Conservation (phyloP, 306 rosid species). For the Pterocarpus macrocarpus region DNA sequence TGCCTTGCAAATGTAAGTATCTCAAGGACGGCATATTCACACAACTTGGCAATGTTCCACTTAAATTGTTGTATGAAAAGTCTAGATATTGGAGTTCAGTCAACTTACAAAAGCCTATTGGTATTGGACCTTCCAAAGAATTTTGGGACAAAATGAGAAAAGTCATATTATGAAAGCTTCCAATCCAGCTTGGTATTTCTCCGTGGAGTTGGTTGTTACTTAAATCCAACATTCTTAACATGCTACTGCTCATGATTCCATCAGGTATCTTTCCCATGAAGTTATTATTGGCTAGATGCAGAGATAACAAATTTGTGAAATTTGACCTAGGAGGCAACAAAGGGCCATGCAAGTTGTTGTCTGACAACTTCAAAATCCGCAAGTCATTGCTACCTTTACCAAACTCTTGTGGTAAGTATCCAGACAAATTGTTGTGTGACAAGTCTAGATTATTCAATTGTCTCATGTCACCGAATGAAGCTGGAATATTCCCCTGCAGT, state of each 20-base stretch:
- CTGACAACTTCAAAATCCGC: constrained; percentile 19
- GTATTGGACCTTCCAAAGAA: constrained; percentile 4
- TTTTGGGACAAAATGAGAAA: constrained; percentile 18
- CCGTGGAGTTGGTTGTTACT: constrained; percentile 22
- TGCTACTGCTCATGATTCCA: neutral
- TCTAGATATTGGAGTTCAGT: neutral
- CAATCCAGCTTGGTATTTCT: constrained; percentile 27
- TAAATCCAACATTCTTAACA: constrained; percentile 29
- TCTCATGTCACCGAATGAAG: constrained; percentile 30
- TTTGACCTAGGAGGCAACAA: neutral
- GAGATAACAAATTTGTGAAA: neutral
- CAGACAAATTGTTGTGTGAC: constrained; percentile 30
- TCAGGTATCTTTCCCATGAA: neutral
- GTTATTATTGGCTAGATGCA: neutral
- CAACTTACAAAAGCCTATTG: neutral
- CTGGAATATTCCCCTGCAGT: constrained; percentile 17
- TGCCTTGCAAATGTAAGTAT: neutral
- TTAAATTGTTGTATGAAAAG: neutral
- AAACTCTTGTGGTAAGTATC: constrained; percentile 22
- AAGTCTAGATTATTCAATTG: neutral
- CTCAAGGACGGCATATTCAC: neutral
- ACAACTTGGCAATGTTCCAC: constrained; percentile 9
- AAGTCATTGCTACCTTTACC: neutral
- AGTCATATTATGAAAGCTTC: neutral
- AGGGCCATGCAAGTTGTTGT: constrained; percentile 9